Evolutionary conservation across 2,329 filamentous ascomycete species (phyloP).

Genomic region (Fusarium sp.): DNA sequence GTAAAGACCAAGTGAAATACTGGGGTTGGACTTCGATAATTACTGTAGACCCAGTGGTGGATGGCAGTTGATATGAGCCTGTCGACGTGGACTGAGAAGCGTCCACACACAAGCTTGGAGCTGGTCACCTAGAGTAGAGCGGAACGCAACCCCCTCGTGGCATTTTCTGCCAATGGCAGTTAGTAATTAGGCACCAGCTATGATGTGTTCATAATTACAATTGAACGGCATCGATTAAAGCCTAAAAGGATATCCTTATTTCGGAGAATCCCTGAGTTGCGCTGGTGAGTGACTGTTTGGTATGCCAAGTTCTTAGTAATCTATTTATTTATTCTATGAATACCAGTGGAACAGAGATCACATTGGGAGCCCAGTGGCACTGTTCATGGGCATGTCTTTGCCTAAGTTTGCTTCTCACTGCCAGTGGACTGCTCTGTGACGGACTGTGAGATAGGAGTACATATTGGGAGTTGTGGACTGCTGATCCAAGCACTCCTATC

Average conservation of each 20-base stretch:
- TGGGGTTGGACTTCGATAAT: accelerated
- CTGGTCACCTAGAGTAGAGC: neutral
- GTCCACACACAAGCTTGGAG: neutral
- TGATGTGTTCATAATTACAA: accelerated
- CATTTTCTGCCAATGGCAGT: neutral
- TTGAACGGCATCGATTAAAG: neutral
- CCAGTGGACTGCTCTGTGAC: neutral
- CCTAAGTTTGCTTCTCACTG: neutral
- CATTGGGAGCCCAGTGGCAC: accelerated
- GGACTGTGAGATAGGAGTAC: neutral
- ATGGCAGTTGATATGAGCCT: neutral
- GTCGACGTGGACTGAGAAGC: neutral
- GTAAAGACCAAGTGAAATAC: neutral
- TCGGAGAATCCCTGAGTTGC: neutral
- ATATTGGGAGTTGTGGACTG: neutral
- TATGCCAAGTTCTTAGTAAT: neutral
- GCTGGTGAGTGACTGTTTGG: neutral
- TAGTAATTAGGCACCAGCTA: neutral
- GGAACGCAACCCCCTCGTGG: neutral
- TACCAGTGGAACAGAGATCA: too few species aligned
- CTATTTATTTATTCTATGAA: neutral
- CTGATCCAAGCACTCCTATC: accelerated
- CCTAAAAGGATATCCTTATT: neutral
- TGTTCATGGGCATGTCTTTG: neutral
- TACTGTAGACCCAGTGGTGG: accelerated